Conservation (phyloP, 179 eudicot genomes). For the Vitellaria paradoxa region DNA sequence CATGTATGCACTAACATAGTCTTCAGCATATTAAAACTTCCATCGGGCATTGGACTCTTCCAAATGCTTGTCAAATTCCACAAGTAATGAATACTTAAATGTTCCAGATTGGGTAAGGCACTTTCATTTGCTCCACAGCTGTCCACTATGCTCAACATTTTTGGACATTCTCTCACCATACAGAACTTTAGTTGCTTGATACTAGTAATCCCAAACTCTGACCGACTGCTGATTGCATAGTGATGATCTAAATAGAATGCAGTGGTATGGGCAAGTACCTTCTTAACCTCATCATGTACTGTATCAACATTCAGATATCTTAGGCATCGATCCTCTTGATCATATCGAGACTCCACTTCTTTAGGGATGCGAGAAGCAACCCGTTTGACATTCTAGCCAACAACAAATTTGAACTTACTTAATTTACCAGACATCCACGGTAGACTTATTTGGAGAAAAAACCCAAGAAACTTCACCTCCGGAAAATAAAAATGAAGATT, state of each 20-base stretch:
- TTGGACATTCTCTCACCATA: constrained; percentile 31
- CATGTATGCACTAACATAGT: constrained; percentile 25
- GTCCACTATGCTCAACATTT: constrained; percentile 13
- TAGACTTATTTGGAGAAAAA: constrained; percentile 19
- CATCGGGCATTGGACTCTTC: constrained; percentile 6
- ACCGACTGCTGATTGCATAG: constrained; percentile 15
- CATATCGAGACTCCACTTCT: constrained; percentile 19
- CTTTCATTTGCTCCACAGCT: not conserved
- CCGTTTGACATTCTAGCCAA: constrained; percentile 29
- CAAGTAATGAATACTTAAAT: constrained; percentile 19
- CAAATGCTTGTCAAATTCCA: constrained; percentile 26
- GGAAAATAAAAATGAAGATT: constrained; percentile 25
- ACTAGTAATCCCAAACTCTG: constrained; percentile 23
- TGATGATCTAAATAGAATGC: constrained; percentile 35
- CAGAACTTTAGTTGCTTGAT: constrained; percentile 5
- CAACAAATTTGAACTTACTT: constrained; percentile 22
- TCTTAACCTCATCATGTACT: constrained; percentile 16
- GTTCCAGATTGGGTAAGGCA: constrained; percentile 21
- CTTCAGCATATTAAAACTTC: constrained; percentile 22
- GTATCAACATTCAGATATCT: constrained; percentile 33
- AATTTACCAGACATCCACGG: constrained; percentile 18
- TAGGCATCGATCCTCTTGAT: constrained; percentile 24
- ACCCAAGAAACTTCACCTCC: constrained; percentile 15
- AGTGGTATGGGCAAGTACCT: constrained; percentile 20
- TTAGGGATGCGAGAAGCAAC: constrained; percentile 13